These are phyloP conservation scores for Hymenoscyphus scutula DNA, from an alignment of 2,329 filamentous ascomycete species.

Conservation along the genomic window DNA sequence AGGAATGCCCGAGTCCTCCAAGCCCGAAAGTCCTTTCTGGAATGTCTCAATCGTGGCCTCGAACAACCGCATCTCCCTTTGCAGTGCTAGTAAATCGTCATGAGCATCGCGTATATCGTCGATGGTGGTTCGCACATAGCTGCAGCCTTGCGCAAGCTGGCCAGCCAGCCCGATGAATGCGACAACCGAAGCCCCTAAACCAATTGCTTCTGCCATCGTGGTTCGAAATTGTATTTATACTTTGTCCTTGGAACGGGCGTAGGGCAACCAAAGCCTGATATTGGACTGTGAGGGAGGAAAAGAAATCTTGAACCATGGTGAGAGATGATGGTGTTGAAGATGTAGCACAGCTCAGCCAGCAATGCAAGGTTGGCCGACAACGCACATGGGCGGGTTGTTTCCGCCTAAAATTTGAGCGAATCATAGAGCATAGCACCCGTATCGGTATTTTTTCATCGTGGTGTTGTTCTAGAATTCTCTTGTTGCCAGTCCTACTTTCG, in stretches of 20 bases:
- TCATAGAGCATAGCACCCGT: background rate
- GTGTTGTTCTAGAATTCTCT: background rate
- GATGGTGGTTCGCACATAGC: background rate
- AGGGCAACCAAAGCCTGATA: background rate
- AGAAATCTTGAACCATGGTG: background rate
- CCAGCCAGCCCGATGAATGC: constrained; percentile 9
- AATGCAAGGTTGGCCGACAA: background rate
- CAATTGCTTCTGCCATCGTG: constrained; percentile 1
- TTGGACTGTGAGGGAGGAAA: background rate
- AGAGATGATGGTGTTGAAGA: background rate
- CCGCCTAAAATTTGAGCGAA: background rate
- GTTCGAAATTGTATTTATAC: background rate
- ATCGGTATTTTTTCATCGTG: background rate
- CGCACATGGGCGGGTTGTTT: no score
- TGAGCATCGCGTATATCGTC: constrained; percentile 4
- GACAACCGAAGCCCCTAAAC: background rate
- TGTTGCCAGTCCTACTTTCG: no score
- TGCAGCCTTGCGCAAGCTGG: constrained; percentile 9
- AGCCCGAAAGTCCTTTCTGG: background rate
- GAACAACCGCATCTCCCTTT: background rate
- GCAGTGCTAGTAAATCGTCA: background rate
- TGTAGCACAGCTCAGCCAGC: background rate
- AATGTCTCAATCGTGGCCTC: background rate
- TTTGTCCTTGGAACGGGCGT: background rate
- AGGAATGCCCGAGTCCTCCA: background rate